A percentile compares a stretch with the other conserved stretches of the same genome.
phyloP scores from a whole-genome alignment of 768 basidiomycete species.

The Mycena vitilis region DNA sequence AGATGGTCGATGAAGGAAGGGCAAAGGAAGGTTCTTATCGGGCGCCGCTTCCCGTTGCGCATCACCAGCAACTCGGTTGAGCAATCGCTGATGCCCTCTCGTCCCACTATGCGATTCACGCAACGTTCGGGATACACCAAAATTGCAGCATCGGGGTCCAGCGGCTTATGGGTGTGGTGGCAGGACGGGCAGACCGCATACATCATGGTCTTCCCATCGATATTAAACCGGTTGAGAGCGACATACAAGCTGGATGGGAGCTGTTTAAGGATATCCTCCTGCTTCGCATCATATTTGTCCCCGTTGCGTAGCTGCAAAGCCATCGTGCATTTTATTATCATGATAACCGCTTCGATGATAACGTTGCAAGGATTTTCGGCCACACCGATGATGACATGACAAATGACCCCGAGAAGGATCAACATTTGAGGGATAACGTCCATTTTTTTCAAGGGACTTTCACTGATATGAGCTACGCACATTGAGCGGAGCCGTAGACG shows the following conservation, averaged over 20 bases:
- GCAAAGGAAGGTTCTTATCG: conserved; percentile 31
- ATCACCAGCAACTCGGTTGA: background rate
- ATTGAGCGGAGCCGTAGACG: background rate
- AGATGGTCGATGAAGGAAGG: conserved; percentile 39
- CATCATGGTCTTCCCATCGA: conserved; percentile 20
- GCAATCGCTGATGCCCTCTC: background rate
- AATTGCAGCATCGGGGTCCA: background rate
- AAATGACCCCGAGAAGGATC: conserved; percentile 12
- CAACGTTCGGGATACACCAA: conserved; percentile 7
- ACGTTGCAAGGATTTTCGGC: conserved; percentile 11
- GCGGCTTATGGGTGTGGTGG: conserved; percentile 14
- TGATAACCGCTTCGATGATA: conserved; percentile 11
- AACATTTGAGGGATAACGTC: conserved; percentile 17
- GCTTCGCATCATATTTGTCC: conserved; percentile 1
- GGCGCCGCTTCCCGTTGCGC: conserved; percentile 24
- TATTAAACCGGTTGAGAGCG: conserved; percentile 15
- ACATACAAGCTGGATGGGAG: conserved; percentile 19
- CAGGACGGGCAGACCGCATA: conserved; percentile 23
- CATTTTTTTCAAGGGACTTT: background rate
- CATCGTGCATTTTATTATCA: conserved; percentile 23
- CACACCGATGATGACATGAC: conserved; percentile 18
- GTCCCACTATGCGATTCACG: background rate
- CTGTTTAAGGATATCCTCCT: conserved; percentile 17
- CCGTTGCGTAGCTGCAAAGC: background rate
- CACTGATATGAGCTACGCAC: conserved; percentile 12